Evolutionary conservation across 257 asterid genomes (phyloP), one percentile per base, ranked within the genome.

Genomic region (Salvia hispanica): DNA sequence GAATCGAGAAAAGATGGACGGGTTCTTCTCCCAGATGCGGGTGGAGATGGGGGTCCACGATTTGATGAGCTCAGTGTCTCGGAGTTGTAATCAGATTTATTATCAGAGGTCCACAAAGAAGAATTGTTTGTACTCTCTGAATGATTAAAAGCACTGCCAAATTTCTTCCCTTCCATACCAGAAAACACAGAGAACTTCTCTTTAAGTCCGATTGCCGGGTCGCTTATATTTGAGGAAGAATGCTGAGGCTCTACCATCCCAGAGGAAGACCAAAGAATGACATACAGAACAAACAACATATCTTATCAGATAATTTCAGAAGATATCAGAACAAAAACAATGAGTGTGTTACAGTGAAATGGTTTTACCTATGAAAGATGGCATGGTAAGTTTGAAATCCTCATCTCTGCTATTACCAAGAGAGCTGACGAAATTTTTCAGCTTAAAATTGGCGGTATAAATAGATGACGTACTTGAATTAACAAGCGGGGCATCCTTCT

Each of bases 1-100:
- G 96, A 78, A 79, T 94, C 97, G 36, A 91, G 99, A 69, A 94
- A 94, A 39, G 97, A 88, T 33, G 96, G 96, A 43, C 96, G 93
- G 47, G 95, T 75, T 81, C 85, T 91, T 91, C 86, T 80, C 70
- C 85, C 88, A 71, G 86, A 47, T 59, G 81, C 71, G 45, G 84
- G 74, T 48, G 84, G 84, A 54, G 88, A 83, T 67, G 72, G 63
- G 53, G 78, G 83, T 57, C 85, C 79, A 60, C 77, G 71, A 77
- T 53, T 78, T 34, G 79, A 73, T 51, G 86, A 79, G 73, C 77
- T 78, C 73, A 39, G 77, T 42, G 74, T 59, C 71, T 87, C 88
- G 73, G 69, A 69, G 74, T 80, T 73, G 66, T 73, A 79, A 75
- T 78, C 86, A 64, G 79, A 28, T 62, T 60, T 72, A 50, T 76